Evolutionary conservation across 768 basidiomycete species (phyloP), one percentile per base, ranked within the genome.

Genomic region (Lactarius indigo): DNA sequence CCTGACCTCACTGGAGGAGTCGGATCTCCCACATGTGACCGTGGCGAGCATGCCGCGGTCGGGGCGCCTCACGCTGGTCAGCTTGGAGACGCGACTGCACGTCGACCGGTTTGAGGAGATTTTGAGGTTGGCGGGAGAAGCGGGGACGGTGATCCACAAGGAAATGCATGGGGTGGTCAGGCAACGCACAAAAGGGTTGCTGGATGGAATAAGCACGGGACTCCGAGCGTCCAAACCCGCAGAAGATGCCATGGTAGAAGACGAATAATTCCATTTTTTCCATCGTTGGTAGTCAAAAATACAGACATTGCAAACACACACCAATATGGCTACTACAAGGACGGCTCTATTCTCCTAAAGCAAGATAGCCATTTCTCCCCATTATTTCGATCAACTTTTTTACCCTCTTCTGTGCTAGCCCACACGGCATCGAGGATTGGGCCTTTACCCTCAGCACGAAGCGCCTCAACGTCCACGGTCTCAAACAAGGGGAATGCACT

Each of bases 361-460:
- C 94, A 96, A 6, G 92, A 93, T 37, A 96, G 82, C 89, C 90
- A 96, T 76, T 98, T 98, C 56, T 91, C 84, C 30, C 95, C 95
- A 23, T 83, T 81, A 74, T 97, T 98, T 74, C 96, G 81, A 75
- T 92, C 92, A 0, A 98, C 97, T 76, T 99, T 99, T 77, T 88
- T 93, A 6, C 97, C 96, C 78, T 99, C 97, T 76, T 99, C 97
- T 4, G 97, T 99, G 72, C 87, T 87, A 39, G 79, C 84, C 76
- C 88, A 89, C 20, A 96, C 87, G 2, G 88, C 91, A 69, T 92
- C 91, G n/a, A 96, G 74, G 57, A 94, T 85, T 0, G 84, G 81
- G 2, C 90, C 91, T 70, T 88, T 86, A 20, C 91, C 92, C 69
- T 90, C 84, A 12, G 80, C 79, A n/a, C 90, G 85, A 23, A 98